Base-by-base conservation (phyloP, 2,329 filamentous ascomycete genomes). In the Alternaria consortialis region DNA sequence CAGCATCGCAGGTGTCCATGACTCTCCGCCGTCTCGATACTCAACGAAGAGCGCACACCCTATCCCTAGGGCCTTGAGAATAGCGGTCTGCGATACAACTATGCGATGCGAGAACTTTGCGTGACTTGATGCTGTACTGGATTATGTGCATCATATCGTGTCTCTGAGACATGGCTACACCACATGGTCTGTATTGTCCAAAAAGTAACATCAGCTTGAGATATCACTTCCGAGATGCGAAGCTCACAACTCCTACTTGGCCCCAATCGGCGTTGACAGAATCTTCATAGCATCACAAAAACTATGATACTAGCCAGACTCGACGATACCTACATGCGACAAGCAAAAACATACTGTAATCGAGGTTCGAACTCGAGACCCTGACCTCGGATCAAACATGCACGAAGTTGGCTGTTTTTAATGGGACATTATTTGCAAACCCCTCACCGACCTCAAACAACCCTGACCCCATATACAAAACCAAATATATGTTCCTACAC, bases 21-120 rank as follows among this genome's bases (percentile, higher is more conserved):
- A 32, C 62, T 64, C 54, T 71, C 58, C 47, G 71, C 67, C 13
- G 29, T 60, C 29, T 53, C 25, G n/a, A n/a, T 25, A 27, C 5
- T 36, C 46, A 37, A 50, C 46, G 17, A 50, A n/a, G 32, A 50
- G 32, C 46, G 23, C 46, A 50, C 46, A 36, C 48, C 27, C 62
- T 25, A 36, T 23, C 66, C 54, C 31, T 71, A 68, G 17, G 12
- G n/a, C 31, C 46, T 48, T 20, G 23, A 0, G 15, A 48, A 17
- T 15, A 15, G 23, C 46, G 27, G 44, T 15, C 37, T 63, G 62
- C 42, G 61, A 32, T 17, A 44, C 17, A 34, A 32, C 39, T 43
- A 23, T 3, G 31, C 20, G 12, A 4, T 36, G 31, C 31, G 20
- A 25, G 31, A 20, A 15, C 23, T 25, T 32, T 20, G 17, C 17